Evolutionary conservation across 169 alveolate species (phyloP), one percentile per base, ranked within the genome.

Genomic region (Plasmodium gonderi): DNA sequence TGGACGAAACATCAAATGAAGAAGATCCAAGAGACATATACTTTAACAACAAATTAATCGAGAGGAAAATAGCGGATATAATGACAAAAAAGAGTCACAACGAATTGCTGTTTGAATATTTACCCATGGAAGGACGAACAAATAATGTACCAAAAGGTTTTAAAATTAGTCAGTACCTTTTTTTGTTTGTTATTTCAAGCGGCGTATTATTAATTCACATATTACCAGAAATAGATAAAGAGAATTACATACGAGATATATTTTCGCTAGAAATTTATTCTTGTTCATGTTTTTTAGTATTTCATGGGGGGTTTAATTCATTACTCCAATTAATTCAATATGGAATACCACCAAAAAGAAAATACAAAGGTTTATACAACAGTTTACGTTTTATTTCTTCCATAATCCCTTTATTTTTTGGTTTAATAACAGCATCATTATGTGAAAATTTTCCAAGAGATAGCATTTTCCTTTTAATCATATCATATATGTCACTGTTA

Each of bases 111-210:
- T 90, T 90, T 45, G 94, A 65, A 77, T 90, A 64, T 78, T 38
- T 90, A 9, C 94, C 94, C 40, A 67, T 90, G 36, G 94, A 90
- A 67, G 94, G 94, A 49, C 26, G 94, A 78, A 90, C 94, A 49
- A 42, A 90, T 77, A 90, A 76, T n/a, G 94, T 90, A 9, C 94
- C 94, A 42, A 23, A 40, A 31, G 29, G 47, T 60, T 90, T 90
- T 49, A 77, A 78, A 64, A 77, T 90, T 29, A 42, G 68, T 17
- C 80, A 90, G 33, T 90, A 68, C 12, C n/a, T 90, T 65, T 77
- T 65, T 76, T 90, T 90, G 40, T 60, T 65, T 78, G 42, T 42
- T 23, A 11, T 90, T 36, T 77, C 94, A 20, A 90, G 87, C 38
- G 94, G 94, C 9, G 94, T 90, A 49, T 33, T 90, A 47, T 64